A percentile compares a stretch with the other conserved stretches of the same genome.
Evolutionary conservation across 1,284 basidiomycete genomes (phyloP).

Genomic region (Marasmius fiardii): DNA sequence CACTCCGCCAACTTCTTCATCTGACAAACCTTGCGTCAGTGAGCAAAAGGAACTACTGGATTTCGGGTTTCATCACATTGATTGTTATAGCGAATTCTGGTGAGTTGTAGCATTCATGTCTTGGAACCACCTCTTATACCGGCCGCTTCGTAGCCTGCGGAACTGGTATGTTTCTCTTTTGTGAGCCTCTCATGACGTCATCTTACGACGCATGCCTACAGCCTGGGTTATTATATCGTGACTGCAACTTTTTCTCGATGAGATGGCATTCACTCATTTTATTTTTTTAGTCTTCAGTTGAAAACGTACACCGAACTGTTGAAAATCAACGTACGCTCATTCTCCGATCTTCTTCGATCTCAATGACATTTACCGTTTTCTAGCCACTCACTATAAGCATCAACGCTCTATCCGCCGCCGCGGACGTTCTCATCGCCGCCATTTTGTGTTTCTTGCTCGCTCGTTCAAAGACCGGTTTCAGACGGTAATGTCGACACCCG

Average conservation of each 20-base stretch:
- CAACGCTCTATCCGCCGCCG: slow-evolving; percentile 16
- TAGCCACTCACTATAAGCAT: slow-evolving; percentile 14
- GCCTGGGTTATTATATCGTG: slow-evolving; percentile 16
- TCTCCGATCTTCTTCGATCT: neutral
- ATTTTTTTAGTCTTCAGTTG: slow-evolving; percentile 7
- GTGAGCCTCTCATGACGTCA: neutral
- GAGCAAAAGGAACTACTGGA: slow-evolving; percentile 11
- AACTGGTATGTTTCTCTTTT: slow-evolving; percentile 8
- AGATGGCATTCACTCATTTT: neutral
- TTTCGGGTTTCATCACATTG: slow-evolving; percentile 8
- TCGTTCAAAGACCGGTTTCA: slow-evolving; percentile 31
- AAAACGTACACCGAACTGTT: slow-evolving; percentile 12
- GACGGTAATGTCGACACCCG: slow-evolving; percentile 22
- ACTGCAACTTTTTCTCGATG: neutral
- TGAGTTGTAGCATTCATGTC: neutral
- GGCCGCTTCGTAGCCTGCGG: slow-evolving; percentile 10
- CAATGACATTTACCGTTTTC: neutral
- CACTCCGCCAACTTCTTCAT: neutral
- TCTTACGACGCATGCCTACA: neutral
- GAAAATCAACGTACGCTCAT: slow-evolving; percentile 10
- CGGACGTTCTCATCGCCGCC: slow-evolving; percentile 31
- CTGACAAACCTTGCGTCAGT: slow-evolving; percentile 3
- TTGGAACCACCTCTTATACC: neutral
- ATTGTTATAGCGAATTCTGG: slow-evolving; percentile 11
- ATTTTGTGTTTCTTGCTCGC: slow-evolving; percentile 31